Conservation (phyloP, 257 asterid species). For the Mitragyna speciosa region DNA sequence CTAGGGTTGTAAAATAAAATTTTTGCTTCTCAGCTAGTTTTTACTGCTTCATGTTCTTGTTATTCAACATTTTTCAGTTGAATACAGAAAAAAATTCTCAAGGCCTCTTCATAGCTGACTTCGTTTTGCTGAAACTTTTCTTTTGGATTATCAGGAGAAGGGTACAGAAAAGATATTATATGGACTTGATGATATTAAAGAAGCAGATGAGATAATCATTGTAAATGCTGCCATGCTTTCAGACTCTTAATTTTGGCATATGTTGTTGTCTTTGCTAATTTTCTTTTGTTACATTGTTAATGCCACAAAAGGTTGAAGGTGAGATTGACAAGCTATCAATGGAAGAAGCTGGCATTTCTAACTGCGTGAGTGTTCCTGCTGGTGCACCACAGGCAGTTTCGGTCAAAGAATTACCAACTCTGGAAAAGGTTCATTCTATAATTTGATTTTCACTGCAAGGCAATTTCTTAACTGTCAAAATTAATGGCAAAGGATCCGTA, state of each 20-base stretch:
- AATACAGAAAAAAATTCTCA: neutral
- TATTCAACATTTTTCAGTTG: neutral
- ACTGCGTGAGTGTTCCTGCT: constrained; percentile 77
- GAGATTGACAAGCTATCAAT: constrained; percentile 79
- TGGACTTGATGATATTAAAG: constrained; percentile 70
- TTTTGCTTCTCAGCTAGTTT: too few species aligned
- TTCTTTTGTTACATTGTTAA: constrained; percentile 15
- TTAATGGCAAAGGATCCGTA: neutral
- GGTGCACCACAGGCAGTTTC: constrained; percentile 81
- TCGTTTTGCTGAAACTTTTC: constrained; percentile 15
- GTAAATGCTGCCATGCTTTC: constrained; percentile 33
- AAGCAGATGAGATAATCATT: constrained; percentile 66
- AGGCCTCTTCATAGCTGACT: neutral
- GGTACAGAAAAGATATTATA: constrained; percentile 58
- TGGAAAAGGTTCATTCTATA: constrained; percentile 49
- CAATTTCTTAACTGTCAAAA: neutral
- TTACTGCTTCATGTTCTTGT: neutral
- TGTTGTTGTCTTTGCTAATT: constrained; percentile 15
- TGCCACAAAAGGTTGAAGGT: constrained; percentile 69
- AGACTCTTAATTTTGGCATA: constrained; percentile 6
- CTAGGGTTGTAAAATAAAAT: neutral
- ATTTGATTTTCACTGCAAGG: neutral
- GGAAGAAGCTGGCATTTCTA: constrained; percentile 72
- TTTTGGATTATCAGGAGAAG: constrained; percentile 42
- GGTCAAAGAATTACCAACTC: constrained; percentile 49